These are phyloP conservation scores for Penicillium angulare DNA, from an alignment of 495 filamentous ascomycete species.

Conservation along the genomic window DNA sequence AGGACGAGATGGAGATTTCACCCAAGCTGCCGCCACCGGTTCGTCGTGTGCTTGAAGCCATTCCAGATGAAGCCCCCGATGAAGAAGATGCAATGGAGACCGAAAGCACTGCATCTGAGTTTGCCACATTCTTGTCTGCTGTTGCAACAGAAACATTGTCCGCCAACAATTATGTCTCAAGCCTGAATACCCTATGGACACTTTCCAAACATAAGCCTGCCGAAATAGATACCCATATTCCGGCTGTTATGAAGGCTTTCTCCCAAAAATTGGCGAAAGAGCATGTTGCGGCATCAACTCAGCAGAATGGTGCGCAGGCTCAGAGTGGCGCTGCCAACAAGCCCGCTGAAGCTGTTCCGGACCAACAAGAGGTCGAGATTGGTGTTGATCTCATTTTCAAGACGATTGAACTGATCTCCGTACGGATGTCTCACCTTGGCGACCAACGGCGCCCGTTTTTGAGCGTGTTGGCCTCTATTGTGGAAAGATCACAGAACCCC, in stretches of 20 bases:
- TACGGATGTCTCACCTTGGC: conserved; percentile 89
- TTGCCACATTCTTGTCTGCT: conserved; percentile 74
- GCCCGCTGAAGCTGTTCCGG: conserved; percentile 58
- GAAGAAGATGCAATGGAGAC: conserved; percentile 88
- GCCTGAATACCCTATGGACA: conserved; percentile 89
- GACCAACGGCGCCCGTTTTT: conserved; percentile 91
- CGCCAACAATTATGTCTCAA: conserved; percentile 74
- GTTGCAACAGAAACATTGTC: conserved; percentile 81
- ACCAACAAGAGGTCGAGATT: conserved; percentile 75
- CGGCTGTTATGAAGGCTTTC: conserved; percentile 86
- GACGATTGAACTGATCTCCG: conserved; percentile 84
- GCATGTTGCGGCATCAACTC: conserved; percentile 74
- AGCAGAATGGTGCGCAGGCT: conserved; percentile 37
- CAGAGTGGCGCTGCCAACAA: conserved; percentile 36
- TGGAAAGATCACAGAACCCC: conserved; percentile 87
- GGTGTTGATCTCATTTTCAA: conserved; percentile 88
- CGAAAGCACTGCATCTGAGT: conserved; percentile 68
- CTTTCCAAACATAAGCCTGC: conserved; percentile 78
- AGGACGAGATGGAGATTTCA: conserved; percentile 62
- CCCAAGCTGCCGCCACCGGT: conserved; percentile 60
- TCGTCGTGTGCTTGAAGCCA: conserved; percentile 80
- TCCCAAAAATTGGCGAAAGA: conserved; percentile 91
- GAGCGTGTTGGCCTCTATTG: conserved; percentile 87
- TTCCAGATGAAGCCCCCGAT: conserved; percentile 83
- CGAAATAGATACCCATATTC: conserved; percentile 85